Conservation (phyloP, 1,284 basidiomycete species). For the Heimioporus punctisporus region DNA sequence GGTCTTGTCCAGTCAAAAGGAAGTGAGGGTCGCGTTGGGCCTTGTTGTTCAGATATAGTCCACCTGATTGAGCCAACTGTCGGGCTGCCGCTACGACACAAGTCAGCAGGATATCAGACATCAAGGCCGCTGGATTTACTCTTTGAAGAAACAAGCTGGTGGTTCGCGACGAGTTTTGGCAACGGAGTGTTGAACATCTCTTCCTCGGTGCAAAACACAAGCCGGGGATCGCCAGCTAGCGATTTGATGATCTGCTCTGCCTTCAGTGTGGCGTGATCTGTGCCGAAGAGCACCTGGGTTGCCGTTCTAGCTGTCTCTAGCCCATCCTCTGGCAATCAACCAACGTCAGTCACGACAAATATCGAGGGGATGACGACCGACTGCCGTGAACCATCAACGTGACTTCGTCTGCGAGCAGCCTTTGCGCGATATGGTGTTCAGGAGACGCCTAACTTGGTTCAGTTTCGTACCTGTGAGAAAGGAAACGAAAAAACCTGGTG, state of each 20-base stretch:
- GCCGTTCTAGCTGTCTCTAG: constrained; percentile 32
- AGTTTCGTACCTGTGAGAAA: not conserved
- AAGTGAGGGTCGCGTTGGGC: constrained; percentile 44
- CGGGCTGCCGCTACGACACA: constrained; percentile 28
- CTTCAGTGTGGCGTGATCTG: constrained; percentile 25
- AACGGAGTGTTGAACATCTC: constrained; percentile 31
- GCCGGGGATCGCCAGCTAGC: constrained; percentile 31
- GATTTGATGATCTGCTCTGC: constrained; percentile 32
- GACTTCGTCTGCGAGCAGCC: constrained; percentile 83
- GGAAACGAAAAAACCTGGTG: constrained; percentile 50
- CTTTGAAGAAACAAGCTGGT: constrained; percentile 31
- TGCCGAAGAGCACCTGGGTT: constrained; percentile 36
- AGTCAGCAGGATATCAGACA: no score
- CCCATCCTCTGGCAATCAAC: constrained; percentile 24
- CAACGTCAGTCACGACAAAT: constrained; percentile 2
- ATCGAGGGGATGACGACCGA: constrained; percentile 32
- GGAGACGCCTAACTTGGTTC: constrained; percentile 46
- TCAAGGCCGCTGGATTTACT: constrained; percentile 17
- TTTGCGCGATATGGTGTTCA: constrained; percentile 72
- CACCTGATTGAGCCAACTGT: constrained; percentile 36
- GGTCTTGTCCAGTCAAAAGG: constrained; percentile 46
- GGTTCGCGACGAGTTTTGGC: constrained; percentile 26
- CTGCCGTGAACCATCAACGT: constrained; percentile 87
- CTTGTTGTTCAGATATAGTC: constrained; percentile 56
- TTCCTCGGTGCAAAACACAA: constrained; percentile 30